These are phyloP conservation scores for Aegilops tauschii DNA, from an alignment of 176 grass and related monocot species.

Conservation along the genomic window DNA sequence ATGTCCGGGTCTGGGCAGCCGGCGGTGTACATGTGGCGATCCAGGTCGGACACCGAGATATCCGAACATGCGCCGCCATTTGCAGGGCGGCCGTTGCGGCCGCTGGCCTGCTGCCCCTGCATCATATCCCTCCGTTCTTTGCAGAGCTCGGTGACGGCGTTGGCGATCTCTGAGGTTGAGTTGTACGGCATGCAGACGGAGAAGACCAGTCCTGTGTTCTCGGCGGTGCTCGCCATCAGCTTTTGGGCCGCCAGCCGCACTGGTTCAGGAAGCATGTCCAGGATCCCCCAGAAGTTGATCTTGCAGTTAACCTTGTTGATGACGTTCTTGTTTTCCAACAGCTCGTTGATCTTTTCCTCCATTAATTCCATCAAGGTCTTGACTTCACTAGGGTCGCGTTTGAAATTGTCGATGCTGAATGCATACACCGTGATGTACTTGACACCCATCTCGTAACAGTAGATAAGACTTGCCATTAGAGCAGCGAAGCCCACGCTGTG, in stretches of 20 bases:
- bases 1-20: constrained; percentile 72
- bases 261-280: constrained; percentile 55
- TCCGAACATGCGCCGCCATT: not conserved
- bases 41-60: constrained; percentile 58
- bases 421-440: constrained; percentile 70
- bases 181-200: constrained; percentile 83
- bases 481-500: constrained; percentile 61
- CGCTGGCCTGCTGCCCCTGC: constrained; percentile 2
- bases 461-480: constrained; percentile 53
- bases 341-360: constrained; percentile 73
- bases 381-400: constrained; percentile 58
- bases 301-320: constrained; percentile 55
- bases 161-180: constrained; percentile 71
- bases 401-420: constrained; percentile 95
- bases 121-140: constrained; percentile 30
- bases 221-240: constrained; percentile 50
- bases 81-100: not conserved
- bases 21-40: constrained; percentile 49
- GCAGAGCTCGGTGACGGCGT: constrained; percentile 49
- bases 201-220: constrained; percentile 64
- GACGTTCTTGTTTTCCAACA: constrained; percentile 49
- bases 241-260: constrained; percentile 53
- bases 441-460: constrained; percentile 73
- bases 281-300: constrained; percentile 78
- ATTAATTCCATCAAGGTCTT: constrained; percentile 71